Evolutionary conservation across 75 land plant species (phyloP).

Genomic region (Pinus albicaulis): DNA sequence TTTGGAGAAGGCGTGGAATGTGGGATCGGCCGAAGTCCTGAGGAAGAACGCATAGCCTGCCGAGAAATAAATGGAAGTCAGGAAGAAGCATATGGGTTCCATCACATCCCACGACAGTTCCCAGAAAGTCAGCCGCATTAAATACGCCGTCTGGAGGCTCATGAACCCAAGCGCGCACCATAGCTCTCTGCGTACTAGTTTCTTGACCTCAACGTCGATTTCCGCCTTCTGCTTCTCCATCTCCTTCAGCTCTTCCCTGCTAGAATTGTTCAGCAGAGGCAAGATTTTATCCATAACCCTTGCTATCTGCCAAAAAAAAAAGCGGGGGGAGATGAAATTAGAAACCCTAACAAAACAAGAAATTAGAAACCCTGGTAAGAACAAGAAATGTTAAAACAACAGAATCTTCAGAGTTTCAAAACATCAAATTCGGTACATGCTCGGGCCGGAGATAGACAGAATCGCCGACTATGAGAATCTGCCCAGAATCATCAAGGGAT

Average conservation of each 20-base stretch:
- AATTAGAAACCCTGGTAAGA: too few relatives aligned
- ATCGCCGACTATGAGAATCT: neutral
- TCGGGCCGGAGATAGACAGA: constrained; percentile 66
- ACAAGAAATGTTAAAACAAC: too few relatives aligned
- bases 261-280: constrained; percentile 36
- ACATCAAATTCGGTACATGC: constrained; percentile 33
- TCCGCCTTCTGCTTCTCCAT: constrained; percentile 54
- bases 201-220: constrained; percentile 60
- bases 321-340: neutral
- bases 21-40: constrained; percentile 68
- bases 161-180: constrained; percentile 58
- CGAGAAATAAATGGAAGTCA: constrained; percentile 51
- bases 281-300: constrained; percentile 53
- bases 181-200: constrained; percentile 42
- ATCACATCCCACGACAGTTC: constrained; percentile 62
- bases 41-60: constrained; percentile 71
- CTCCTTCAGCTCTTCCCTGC: constrained; percentile 40
- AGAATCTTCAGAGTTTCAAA: neutral
- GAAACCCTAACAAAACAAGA: neutral
- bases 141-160: constrained; percentile 31
- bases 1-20: constrained; percentile 60
- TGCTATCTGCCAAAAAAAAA: constrained; percentile 36
- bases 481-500: too few relatives aligned
- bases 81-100: constrained; percentile 89
- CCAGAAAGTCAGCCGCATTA: too few relatives aligned